A percentile compares a stretch with the other conserved stretches of the same genome.
Conservation (phyloP, 2,329 filamentous ascomycete genomes). For the Trichoderma sp. region DNA sequence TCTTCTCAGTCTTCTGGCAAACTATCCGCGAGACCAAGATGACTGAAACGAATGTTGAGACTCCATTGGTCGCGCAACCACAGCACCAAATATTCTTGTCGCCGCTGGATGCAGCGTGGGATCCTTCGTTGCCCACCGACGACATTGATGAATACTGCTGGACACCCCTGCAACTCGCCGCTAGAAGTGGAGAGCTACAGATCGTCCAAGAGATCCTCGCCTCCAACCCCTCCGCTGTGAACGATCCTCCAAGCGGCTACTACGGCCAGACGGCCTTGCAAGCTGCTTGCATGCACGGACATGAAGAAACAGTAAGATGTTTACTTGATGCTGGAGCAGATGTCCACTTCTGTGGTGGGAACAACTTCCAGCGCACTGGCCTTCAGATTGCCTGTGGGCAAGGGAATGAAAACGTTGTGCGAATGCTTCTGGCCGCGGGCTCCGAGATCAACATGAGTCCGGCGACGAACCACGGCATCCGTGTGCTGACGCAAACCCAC, state of each 20-base stretch:
- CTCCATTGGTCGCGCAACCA: not conserved
- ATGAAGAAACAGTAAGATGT: slow-evolving; percentile 29
- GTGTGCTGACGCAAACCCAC: not conserved
- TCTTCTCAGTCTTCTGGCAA: not conserved
- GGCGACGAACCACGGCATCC: not conserved
- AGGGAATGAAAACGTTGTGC: slow-evolving; percentile 26
- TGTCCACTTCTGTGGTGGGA: slow-evolving; percentile 26
- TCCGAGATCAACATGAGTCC: slow-evolving; percentile 11
- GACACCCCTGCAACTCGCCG: slow-evolving; percentile 39
- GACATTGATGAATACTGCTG: slow-evolving; percentile 24
- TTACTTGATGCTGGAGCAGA: slow-evolving; percentile 31
- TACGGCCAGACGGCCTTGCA: slow-evolving; percentile 42
- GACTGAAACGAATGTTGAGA: not conserved
- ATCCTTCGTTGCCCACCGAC: slow-evolving; percentile 8
- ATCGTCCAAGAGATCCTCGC: slow-evolving; percentile 31
- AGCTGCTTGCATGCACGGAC: slow-evolving; percentile 35
- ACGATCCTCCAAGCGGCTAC: slow-evolving; percentile 36
- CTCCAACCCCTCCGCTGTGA: slow-evolving; percentile 31
- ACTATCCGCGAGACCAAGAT: not conserved
- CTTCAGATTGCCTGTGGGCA: slow-evolving; percentile 40
- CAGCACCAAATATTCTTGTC: not conserved
- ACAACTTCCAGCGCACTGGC: slow-evolving; percentile 40
- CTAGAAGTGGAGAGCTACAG: slow-evolving; percentile 34
- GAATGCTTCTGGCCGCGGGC: slow-evolving; percentile 8
- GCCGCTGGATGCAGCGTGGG: slow-evolving; percentile 12